A percentile compares a stretch with the other conserved stretches of the same genome.
Conservation (phyloP, 495 filamentous ascomycete genomes). For the Aspergillus ellipticus region DNA sequence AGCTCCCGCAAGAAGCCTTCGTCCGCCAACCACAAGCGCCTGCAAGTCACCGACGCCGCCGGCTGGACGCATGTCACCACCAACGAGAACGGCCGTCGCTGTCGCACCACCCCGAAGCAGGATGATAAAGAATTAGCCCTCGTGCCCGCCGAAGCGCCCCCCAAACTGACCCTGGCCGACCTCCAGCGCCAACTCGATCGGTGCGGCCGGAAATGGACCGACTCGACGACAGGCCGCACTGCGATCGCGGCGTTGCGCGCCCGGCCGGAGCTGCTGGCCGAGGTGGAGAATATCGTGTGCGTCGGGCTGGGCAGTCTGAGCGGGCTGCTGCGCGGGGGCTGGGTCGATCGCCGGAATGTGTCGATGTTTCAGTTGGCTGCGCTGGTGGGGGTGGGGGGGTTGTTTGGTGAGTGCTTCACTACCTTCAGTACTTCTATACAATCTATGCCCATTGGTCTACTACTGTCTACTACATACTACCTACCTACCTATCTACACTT, state of each 20-base stretch:
- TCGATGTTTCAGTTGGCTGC: slow-evolving; percentile 60
- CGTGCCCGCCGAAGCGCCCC: slow-evolving; percentile 31
- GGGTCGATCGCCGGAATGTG: slow-evolving; percentile 42
- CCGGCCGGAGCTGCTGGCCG: neutral
- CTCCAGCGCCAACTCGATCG: slow-evolving; percentile 31
- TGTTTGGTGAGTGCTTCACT: slow-evolving; percentile 17
- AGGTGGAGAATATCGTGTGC: slow-evolving; percentile 34
- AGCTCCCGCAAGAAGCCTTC: slow-evolving; percentile 37
- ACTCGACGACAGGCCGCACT: slow-evolving; percentile 26
- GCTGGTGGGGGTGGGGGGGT: slow-evolving; percentile 49
- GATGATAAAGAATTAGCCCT: slow-evolving; percentile 10
- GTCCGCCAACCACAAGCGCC: slow-evolving; percentile 35
- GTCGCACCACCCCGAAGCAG: neutral
- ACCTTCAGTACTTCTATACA: too few species aligned
- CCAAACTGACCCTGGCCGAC: slow-evolving; percentile 33
- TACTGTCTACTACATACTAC: neutral
- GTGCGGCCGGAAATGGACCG: slow-evolving; percentile 26
- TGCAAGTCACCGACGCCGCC: slow-evolving; percentile 43
- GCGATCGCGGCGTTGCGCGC: slow-evolving; percentile 12
- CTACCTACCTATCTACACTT: neutral
- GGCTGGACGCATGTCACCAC: slow-evolving; percentile 57
- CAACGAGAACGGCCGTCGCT: slow-evolving; percentile 22
- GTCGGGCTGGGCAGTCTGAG: slow-evolving; percentile 55
- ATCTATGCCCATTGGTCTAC: too few species aligned
- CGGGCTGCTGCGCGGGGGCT: slow-evolving; percentile 41